phyloP scores from a whole-genome alignment of 192 early-diverging fungal species.

The Paraglomus brasilianum region DNA sequence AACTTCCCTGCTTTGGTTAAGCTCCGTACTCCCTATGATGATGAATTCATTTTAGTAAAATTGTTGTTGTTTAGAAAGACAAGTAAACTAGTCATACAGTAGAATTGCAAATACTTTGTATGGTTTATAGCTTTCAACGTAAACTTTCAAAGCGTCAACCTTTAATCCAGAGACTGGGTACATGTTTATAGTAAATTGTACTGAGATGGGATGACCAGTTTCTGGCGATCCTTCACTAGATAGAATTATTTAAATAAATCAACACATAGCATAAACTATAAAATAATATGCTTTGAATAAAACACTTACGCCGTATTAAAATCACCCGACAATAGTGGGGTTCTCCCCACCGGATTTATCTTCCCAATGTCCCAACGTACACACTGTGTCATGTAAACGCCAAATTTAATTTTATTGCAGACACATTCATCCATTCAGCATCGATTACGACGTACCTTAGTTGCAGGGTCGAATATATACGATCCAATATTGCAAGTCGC shows the following conservation, averaged over 20 bases:
- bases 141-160: conserved; percentile 68
- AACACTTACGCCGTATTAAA: conserved; percentile 36
- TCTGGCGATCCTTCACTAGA: conserved; percentile 47
- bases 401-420: background rate
- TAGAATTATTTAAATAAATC: background rate
- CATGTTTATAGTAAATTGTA: conserved; percentile 72
- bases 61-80: background rate
- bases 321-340: conserved; percentile 63
- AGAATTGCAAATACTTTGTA: conserved; percentile 57
- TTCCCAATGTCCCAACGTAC: conserved; percentile 68
- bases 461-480: conserved; percentile 69
- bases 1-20: conserved; percentile 63
- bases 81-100: background rate
- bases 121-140: conserved; percentile 74
- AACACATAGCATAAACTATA: background rate
- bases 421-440: background rate
- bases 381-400: background rate
- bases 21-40: conserved; percentile 49
- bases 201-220: conserved; percentile 52
- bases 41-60: conserved; percentile 1
- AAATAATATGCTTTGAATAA: background rate
- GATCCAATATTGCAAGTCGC: conserved; percentile 64
- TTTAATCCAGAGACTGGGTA: conserved; percentile 68
- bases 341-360: conserved; percentile 50
- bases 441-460: conserved; percentile 40